phyloP scores from a whole-genome alignment of 192 early-diverging fungal species.

The Gryganskiella cystojenkinii region DNA sequence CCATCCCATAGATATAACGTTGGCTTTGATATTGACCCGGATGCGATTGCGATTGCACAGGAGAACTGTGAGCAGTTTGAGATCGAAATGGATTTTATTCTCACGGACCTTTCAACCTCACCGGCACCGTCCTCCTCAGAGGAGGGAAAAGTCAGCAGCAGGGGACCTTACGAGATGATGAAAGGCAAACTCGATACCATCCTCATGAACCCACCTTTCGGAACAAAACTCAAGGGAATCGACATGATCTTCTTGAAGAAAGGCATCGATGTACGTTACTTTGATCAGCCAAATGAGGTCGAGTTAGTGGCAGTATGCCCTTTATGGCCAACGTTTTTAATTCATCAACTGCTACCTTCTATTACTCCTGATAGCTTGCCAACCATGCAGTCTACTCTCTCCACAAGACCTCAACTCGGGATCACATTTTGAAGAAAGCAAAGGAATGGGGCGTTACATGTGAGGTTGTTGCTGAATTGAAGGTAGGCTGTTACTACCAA shows the following conservation, averaged over 20 bases:
- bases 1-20: conserved; percentile 54
- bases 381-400: conserved; percentile 77
- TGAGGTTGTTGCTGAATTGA: conserved; percentile 80
- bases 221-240: conserved; percentile 82
- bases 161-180: conserved; percentile 55
- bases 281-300: neutral
- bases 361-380: conserved; percentile 58
- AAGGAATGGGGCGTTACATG: conserved; percentile 77
- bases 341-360: neutral
- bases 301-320: neutral
- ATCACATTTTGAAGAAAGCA: conserved; percentile 75
- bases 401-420: conserved; percentile 83
- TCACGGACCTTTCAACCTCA: conserved; percentile 57
- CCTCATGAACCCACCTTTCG: conserved; percentile 86
- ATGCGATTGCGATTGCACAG: conserved; percentile 75
- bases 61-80: conserved; percentile 74
- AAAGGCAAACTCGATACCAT: conserved; percentile 75
- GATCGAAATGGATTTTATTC: conserved; percentile 72
- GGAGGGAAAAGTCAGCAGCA: conserved; percentile 11
- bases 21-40: conserved; percentile 78
- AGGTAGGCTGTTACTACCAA: conserved; percentile 45
- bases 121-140: conserved; percentile 21
- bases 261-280: conserved; percentile 63
- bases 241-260: conserved; percentile 80
- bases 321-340: neutral